phyloP scores from a whole-genome alignment of 768 basidiomycete genomes.

The Leccinum variicolor region DNA sequence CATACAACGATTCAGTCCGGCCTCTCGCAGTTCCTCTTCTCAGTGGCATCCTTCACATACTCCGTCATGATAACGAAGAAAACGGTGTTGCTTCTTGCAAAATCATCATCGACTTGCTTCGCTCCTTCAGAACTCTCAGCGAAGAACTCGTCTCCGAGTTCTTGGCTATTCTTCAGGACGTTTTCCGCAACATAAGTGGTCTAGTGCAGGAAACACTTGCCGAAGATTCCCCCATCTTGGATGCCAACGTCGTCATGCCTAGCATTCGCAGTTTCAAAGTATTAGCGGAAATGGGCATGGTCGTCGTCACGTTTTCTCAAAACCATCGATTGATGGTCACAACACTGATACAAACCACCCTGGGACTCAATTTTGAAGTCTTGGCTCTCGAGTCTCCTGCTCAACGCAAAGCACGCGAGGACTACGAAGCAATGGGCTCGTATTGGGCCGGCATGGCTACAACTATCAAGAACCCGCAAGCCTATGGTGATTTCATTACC shows the following conservation, averaged over 20 bases:
- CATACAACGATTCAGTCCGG: conserved; percentile 74
- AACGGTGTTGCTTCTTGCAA: conserved; percentile 90
- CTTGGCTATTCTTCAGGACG: conserved; percentile 73
- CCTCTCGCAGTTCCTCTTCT: conserved; percentile 66
- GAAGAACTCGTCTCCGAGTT: conserved; percentile 79
- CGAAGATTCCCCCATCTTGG: conserved; percentile 54
- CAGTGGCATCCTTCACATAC: conserved; percentile 75
- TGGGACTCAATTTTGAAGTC: conserved; percentile 76
- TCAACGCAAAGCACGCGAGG: conserved; percentile 72
- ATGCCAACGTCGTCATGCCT: conserved; percentile 58
- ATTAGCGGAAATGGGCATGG: conserved; percentile 89
- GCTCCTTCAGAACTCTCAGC: conserved; percentile 67
- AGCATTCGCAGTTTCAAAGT: conserved; percentile 90
- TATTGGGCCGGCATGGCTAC: conserved; percentile 82
- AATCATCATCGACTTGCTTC: conserved; percentile 83
- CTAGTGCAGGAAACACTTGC: conserved; percentile 76
- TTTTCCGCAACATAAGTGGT: conserved; percentile 68
- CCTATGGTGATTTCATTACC: conserved; percentile 80
- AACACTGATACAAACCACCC: conserved; percentile 63
- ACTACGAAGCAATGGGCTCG: conserved; percentile 77
- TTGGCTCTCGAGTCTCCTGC: conserved; percentile 77
- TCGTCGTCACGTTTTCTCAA: conserved; percentile 88
- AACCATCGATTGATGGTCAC: conserved; percentile 64
- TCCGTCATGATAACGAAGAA: conserved; percentile 94
- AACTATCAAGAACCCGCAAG: conserved; percentile 63